These are phyloP conservation scores for Candida schatavii DNA, from an alignment of 805 yeast genomes.

Conservation along the genomic window DNA sequence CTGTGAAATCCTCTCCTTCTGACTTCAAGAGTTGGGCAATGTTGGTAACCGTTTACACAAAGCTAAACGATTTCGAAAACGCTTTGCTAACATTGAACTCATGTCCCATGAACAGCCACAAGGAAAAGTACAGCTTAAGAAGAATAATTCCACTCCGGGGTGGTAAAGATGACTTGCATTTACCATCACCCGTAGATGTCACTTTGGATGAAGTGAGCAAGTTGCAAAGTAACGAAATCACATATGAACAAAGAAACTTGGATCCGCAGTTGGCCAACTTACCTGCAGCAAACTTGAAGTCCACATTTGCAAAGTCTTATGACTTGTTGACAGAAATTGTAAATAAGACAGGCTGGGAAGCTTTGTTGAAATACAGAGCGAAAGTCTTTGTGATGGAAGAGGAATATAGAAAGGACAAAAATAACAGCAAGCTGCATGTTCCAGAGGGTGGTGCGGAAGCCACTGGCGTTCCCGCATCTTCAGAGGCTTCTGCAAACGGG, in stretches of 20 bases:
- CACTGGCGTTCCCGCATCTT: constrained; percentile 12
- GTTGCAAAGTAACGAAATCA: constrained; percentile 62
- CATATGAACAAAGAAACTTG: constrained; percentile 60
- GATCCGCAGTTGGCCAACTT: constrained; percentile 60
- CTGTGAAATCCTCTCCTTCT: constrained; percentile 72
- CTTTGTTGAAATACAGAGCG: constrained; percentile 43
- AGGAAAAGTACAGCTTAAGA: constrained; percentile 61
- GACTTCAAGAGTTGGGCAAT: constrained; percentile 74
- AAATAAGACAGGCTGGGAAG: constrained; percentile 45
- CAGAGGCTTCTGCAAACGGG: constrained; percentile 9
- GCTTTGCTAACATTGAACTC: constrained; percentile 72
- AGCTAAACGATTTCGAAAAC: constrained; percentile 63
- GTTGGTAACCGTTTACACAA: constrained; percentile 61
- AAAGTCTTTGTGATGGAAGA: constrained; percentile 49
- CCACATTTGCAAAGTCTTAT: constrained; percentile 45
- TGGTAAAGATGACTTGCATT: constrained; percentile 55
- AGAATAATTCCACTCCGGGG: constrained; percentile 54
- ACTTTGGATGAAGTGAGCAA: constrained; percentile 66
- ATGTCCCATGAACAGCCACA: constrained; percentile 77
- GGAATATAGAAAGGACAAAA: constrained; percentile 41
- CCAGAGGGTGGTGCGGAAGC: neutral
- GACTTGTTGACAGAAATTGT: constrained; percentile 45
- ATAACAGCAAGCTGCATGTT: constrained; percentile 10
- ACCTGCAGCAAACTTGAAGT: constrained; percentile 66
- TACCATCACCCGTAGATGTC: constrained; percentile 76